Percentiles rank a stretch among this genome's conserved stretches.
Evolutionary conservation across 2,329 filamentous ascomycete species (phyloP).

Genomic region (Microsporum canis): DNA sequence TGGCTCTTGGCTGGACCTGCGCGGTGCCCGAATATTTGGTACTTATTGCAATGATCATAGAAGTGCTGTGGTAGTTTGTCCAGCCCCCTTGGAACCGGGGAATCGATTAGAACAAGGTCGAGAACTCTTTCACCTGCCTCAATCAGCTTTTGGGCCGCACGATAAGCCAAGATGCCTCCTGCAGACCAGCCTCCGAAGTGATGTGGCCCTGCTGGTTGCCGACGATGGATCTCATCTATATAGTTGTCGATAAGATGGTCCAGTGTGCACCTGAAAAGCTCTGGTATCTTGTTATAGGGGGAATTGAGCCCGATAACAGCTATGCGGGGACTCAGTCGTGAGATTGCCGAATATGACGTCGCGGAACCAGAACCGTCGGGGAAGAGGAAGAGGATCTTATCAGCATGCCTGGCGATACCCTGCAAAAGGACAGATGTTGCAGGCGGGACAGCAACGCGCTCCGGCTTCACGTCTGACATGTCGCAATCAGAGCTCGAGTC

Average conservation of each 20-base stretch:
- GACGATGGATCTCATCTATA: constrained; percentile 57
- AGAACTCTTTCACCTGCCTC: constrained; percentile 40
- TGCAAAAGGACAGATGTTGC: constrained; percentile 33
- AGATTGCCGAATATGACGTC: constrained; percentile 30
- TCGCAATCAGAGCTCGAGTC: not conserved
- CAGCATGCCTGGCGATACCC: constrained; percentile 31
- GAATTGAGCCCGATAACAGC: constrained; percentile 51
- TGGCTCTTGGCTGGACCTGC: constrained; percentile 26
- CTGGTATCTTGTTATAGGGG: constrained; percentile 58
- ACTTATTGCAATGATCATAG: constrained; percentile 39
- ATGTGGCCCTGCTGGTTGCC: constrained; percentile 54
- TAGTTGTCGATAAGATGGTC: constrained; percentile 55
- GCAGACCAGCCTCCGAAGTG: constrained; percentile 46
- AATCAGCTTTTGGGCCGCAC: constrained; percentile 40
- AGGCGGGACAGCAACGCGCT: not conserved
- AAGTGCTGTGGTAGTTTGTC: constrained; percentile 51
- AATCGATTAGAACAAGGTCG: constrained; percentile 43
- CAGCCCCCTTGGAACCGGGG: constrained; percentile 48
- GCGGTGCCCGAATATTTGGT: constrained; percentile 37
- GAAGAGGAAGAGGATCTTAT: constrained; percentile 32
- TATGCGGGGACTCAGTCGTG: constrained; percentile 35
- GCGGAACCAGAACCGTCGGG: constrained; percentile 41
- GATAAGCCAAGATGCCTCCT: constrained; percentile 45
- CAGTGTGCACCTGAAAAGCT: constrained; percentile 54
- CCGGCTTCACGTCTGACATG: not conserved